Percentiles rank a stretch among this genome's conserved stretches.
Conservation (phyloP, 306 rosid species). For the Hippophae tibetana region DNA sequence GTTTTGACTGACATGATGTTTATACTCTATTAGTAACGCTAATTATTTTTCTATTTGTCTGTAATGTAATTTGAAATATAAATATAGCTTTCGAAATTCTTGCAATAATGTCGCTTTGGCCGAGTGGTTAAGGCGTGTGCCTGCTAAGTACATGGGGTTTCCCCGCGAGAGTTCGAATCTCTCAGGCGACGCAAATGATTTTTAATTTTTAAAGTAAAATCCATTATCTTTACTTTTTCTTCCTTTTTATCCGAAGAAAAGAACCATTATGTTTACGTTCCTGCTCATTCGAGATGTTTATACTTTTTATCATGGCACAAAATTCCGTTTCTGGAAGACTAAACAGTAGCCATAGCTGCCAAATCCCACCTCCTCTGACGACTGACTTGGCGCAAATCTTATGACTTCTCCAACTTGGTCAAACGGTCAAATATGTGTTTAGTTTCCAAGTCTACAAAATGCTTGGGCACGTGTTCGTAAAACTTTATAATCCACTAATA, state of each 20-base stretch:
- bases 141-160: slow-evolving; percentile 72
- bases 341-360: neutral
- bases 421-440: neutral
- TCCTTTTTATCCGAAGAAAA: too few relatives aligned
- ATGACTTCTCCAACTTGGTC: neutral
- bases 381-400: neutral
- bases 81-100: too few relatives aligned
- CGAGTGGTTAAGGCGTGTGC: slow-evolving; percentile 84
- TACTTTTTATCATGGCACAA: neutral
- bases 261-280: too few relatives aligned
- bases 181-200: slow-evolving; percentile 37
- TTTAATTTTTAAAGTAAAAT: too few relatives aligned
- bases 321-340: neutral
- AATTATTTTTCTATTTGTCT: too few relatives aligned
- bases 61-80: too few relatives aligned
- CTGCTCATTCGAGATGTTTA: too few relatives aligned
- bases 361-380: neutral
- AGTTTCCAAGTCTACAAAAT: neutral
- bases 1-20: too few relatives aligned
- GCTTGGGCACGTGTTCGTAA: neutral
- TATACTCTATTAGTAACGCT: too few relatives aligned
- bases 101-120: slow-evolving; percentile 43
- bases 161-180: slow-evolving; percentile 60
- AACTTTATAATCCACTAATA: too few relatives aligned
- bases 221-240: too few relatives aligned